Evolutionary conservation across 768 basidiomycete species (phyloP).

Genomic region (Sistotremastrum suecicum): DNA sequence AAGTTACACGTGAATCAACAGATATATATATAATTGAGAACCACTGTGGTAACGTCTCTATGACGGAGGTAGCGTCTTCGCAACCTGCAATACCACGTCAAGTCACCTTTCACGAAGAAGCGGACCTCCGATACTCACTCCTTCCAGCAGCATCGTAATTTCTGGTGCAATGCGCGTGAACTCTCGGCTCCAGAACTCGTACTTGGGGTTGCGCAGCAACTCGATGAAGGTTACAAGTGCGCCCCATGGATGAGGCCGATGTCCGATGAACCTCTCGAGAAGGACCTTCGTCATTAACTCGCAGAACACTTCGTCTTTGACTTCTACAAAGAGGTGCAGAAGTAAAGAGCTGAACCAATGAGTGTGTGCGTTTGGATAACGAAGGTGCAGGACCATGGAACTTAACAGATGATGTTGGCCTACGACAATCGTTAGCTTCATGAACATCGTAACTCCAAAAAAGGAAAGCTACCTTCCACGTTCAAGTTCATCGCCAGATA

Average conservation of each 20-base stretch:
- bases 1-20: constrained; percentile 2
- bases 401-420: constrained; percentile 92
- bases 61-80: constrained; percentile 3
- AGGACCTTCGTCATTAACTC: constrained; percentile 83
- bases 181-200: constrained; percentile 83
- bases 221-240: constrained; percentile 89
- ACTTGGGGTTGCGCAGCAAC: constrained; percentile 77
- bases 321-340: constrained; percentile 74
- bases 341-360: constrained; percentile 93
- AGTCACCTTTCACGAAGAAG: neutral
- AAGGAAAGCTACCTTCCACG: constrained; percentile 54
- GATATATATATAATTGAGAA: neutral
- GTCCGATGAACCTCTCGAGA: constrained; percentile 85
- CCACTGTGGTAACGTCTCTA: too few species aligned
- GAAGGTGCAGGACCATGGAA: constrained; percentile 86
- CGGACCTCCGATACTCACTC: constrained; percentile 32
- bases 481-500: constrained; percentile 77
- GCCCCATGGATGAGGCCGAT: constrained; percentile 95
- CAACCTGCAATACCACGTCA: constrained; percentile 1
- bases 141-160: constrained; percentile 72
- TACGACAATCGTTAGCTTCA: constrained; percentile 17
- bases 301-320: constrained; percentile 60
- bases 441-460: neutral
- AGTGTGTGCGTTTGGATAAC: constrained; percentile 97
- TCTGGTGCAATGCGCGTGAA: constrained; percentile 78